Conservation (phyloP, 352 stramenopile species). For the Phytophthora pinifolia region DNA sequence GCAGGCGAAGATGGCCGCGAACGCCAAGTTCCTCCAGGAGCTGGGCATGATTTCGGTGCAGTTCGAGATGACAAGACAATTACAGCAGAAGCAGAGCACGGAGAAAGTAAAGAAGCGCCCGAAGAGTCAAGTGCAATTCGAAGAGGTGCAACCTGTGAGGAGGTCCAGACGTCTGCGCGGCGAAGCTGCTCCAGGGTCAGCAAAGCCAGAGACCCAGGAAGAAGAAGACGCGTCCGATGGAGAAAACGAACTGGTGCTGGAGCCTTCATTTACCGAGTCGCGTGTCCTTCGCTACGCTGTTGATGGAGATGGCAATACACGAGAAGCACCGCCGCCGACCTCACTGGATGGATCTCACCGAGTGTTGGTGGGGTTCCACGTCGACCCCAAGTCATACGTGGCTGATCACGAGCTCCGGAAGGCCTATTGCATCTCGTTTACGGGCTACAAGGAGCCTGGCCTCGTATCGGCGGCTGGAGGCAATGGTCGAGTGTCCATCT, state of each 20-base stretch:
- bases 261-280: conserved; percentile 36
- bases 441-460: conserved; percentile 35
- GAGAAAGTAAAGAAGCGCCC: conserved; percentile 1
- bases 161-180: conserved; percentile 41
- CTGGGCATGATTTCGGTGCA: conserved; percentile 38
- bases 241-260: conserved; percentile 11
- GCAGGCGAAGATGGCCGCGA: conserved; percentile 36
- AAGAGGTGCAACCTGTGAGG: conserved; percentile 19
- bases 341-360: background rate
- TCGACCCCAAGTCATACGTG: conserved; percentile 20
- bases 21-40: conserved; percentile 45
- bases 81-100: conserved; percentile 3
- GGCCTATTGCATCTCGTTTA: conserved; percentile 52
- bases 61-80: conserved; percentile 21
- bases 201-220: background rate
- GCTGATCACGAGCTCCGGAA: conserved; percentile 40
- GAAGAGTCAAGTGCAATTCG: conserved; percentile 9
- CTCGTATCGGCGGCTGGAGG: conserved; percentile 45
- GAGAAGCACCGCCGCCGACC: background rate
- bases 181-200: conserved; percentile 10
- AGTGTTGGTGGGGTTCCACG: conserved; percentile 26
- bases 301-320: conserved; percentile 2
- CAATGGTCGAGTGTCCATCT: conserved; percentile 55
- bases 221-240: conserved; percentile 3
- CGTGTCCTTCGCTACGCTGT: conserved; percentile 36